A percentile compares a stretch with the other conserved stretches of the same genome.
phyloP scores from a whole-genome alignment of 2,329 filamentous ascomycete species.

The Emydomyces testavorans region DNA sequence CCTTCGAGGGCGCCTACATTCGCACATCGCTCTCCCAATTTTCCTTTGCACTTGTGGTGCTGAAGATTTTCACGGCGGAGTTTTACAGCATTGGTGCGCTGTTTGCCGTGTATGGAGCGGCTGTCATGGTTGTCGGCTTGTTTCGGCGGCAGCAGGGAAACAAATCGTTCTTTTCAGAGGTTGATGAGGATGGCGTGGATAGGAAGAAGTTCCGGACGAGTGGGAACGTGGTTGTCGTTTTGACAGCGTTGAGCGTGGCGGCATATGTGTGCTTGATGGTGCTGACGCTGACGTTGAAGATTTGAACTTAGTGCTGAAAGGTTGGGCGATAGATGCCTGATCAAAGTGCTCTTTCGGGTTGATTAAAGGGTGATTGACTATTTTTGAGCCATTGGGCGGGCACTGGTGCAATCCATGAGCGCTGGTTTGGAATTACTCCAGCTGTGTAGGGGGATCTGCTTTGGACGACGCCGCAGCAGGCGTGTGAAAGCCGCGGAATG shows the following conservation, averaged over 20 bases:
- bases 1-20: conserved; percentile 94
- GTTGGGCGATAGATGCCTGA: not conserved
- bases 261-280: conserved; percentile 51
- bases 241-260: conserved; percentile 51
- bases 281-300: conserved; percentile 41
- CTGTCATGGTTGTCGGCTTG: conserved; percentile 68
- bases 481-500: not conserved
- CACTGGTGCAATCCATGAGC: no score
- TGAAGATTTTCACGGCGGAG: conserved; percentile 92
- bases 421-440: no score
- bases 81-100: conserved; percentile 96
- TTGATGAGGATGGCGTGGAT: conserved; percentile 48
- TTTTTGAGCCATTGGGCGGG: no score
- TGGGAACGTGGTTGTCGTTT: conserved; percentile 52
- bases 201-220: conserved; percentile 54
- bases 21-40: conserved; percentile 91
- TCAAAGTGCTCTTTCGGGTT: not conserved
- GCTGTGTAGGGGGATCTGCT: no score
- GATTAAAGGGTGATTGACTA: not conserved
- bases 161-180: conserved; percentile 67
- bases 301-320: conserved; percentile 6
- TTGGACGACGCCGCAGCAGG: no score
- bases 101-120: conserved; percentile 82
- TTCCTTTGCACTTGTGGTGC: conserved; percentile 83
- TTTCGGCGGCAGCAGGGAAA: conserved; percentile 88